These are phyloP conservation scores for Effrenium voratum DNA, from an alignment of 73 alveolate genomes.

Conservation along the genomic window DNA sequence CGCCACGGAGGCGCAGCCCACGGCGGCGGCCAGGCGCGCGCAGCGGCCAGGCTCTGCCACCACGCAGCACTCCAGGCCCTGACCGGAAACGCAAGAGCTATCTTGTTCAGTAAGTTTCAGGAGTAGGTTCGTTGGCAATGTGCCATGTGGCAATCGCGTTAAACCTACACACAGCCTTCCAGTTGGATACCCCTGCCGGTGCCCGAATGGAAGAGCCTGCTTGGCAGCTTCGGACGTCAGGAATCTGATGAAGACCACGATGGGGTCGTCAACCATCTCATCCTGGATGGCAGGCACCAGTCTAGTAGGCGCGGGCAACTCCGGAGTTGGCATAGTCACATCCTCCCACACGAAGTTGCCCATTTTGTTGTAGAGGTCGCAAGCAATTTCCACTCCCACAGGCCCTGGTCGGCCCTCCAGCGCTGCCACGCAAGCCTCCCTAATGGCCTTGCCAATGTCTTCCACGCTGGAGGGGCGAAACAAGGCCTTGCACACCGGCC, in stretches of 20 bases:
- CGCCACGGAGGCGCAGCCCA: background rate
- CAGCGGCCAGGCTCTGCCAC: conserved; percentile 88
- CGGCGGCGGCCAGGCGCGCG: conserved; percentile 43
- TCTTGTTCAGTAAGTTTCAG: too few species aligned
- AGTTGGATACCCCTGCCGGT: too few species aligned
- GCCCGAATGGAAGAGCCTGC: too few species aligned
- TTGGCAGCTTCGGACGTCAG: background rate
- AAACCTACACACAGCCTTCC: too few species aligned
- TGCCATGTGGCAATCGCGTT: too few species aligned
- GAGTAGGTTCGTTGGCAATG: too few species aligned
- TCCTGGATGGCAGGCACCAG: conserved; percentile 10
- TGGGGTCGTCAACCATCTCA: conserved; percentile 27
- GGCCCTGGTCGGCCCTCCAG: conserved; percentile 75
- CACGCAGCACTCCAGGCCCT: background rate
- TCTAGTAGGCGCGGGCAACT: background rate
- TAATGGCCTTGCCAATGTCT: conserved; percentile 12
- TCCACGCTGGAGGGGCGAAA: conserved; percentile 71
- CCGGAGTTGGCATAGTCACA: background rate
- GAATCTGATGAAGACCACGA: conserved; percentile 11
- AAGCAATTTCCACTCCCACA: conserved; percentile 70
- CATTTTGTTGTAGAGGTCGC: conserved; percentile 59
- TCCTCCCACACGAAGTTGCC: conserved; percentile 44
- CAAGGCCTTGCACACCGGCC: conserved; percentile 67
- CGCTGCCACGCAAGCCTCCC: background rate
- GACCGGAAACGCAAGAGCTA: background rate